These are phyloP conservation scores for Yamadazyma atlantica DNA, from an alignment of 1,139 yeast species.

Conservation along the genomic window DNA sequence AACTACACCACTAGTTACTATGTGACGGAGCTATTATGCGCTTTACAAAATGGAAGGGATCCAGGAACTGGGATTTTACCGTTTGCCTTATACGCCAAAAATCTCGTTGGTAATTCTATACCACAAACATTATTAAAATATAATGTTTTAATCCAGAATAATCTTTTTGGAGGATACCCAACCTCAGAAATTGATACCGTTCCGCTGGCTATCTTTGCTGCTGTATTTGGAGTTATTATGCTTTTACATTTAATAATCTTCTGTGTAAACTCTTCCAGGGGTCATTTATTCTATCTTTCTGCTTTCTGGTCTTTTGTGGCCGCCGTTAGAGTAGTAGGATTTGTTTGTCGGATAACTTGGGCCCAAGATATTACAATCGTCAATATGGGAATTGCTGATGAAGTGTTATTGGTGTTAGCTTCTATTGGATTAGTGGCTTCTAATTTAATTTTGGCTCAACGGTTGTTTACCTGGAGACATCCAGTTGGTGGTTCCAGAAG, in stretches of 20 bases:
- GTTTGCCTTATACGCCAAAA: constrained; percentile 10
- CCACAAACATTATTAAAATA: constrained; percentile 11
- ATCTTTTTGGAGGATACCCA: constrained; percentile 41
- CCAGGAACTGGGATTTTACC: constrained; percentile 13
- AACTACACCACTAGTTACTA: constrained; percentile 10
- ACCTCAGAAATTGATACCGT: constrained; percentile 21
- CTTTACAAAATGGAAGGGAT: constrained; percentile 14
- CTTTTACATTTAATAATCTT: constrained; percentile 29
- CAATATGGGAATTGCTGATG: constrained; percentile 33
- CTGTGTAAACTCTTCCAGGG: constrained; percentile 29
- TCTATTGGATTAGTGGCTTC: constrained; percentile 34
- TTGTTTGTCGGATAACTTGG: constrained; percentile 33
- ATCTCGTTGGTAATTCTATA: constrained; percentile 10
- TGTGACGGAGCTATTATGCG: constrained; percentile 9
- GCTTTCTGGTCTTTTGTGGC: constrained; percentile 34
- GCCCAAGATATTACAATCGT: constrained; percentile 29
- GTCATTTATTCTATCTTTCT: constrained; percentile 37
- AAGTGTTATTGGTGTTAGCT: constrained; percentile 35
- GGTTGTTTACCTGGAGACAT: constrained; percentile 47
- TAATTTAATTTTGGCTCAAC: constrained; percentile 41
- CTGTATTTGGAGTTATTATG: constrained; percentile 25
- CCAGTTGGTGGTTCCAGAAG: constrained; percentile 44
- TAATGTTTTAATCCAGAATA: constrained; percentile 13
- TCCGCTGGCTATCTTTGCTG: constrained; percentile 33
- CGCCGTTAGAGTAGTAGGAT: constrained; percentile 30